Evolutionary conservation across 306 rosid genomes (phyloP), one percentile per base, ranked within the genome.

Genomic region (Cucurbita ficifolia): DNA sequence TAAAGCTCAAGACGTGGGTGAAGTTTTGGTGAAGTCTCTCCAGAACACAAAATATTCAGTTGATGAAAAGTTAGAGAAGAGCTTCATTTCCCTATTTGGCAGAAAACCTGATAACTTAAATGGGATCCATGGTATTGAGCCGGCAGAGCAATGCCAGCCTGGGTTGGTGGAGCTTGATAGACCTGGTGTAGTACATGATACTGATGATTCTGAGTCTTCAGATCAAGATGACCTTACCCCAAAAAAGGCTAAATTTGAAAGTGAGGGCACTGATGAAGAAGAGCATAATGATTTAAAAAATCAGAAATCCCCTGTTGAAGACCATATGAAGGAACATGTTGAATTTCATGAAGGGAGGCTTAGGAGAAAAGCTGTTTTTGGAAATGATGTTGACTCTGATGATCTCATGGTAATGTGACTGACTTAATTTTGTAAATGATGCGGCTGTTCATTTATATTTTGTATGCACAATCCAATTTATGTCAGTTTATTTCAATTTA

Each of bases 21-120:
- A 71, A 82, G 83, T 56, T 77, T 77, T 93, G 88, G 92, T 93
- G 78, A 93, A 77, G 80, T 86, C 89, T 43, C 96, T 93, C 75
- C 98, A 93, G 79, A 86, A 86, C 77, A 81, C 89, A 63, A 89
- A 90, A 77, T 90, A 82, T 82, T 85, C 92, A 0, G 77, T 94
- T 49, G 86, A 94, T 79, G 97, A 94, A 77, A 94, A 90, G 79
- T 83, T 94, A 63, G 90, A 89, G 70, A 84, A 86, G 70, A 86
- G 94, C 82, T 70, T 62, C 75, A 85, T 90, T 78, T 77, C 74
- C 70, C 39, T 90, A 74, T 87, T 87, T 77, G 78, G 88, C 59
- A 85, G 61, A 77, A 90, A 84, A 67, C 76, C 59, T 36, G 79
- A 75, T 40, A 71, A 63, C 48, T 76, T 77, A 64, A 42, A 83